These are phyloP conservation scores for Solanum lycopersicoides DNA, from an alignment of 257 asterid genomes.

Conservation along the genomic window DNA sequence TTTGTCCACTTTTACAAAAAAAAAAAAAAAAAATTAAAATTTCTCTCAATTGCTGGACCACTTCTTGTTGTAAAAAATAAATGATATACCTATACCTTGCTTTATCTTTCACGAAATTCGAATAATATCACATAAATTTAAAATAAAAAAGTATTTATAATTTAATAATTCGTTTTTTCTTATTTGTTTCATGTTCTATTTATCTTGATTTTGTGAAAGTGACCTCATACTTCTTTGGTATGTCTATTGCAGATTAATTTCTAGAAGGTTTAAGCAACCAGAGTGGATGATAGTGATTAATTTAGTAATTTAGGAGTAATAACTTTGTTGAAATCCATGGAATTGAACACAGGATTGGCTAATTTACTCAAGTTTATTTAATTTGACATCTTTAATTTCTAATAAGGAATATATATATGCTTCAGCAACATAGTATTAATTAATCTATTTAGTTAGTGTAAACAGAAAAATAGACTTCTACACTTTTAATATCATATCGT, in stretches of 20 bases:
- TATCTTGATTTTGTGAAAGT: neutral
- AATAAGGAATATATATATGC: neutral
- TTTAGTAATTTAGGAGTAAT: neutral
- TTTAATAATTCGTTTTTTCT: too few relatives aligned
- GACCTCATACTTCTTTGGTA: neutral
- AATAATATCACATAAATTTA: neutral
- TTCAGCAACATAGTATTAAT: neutral
- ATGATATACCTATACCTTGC: neutral
- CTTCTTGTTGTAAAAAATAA: neutral
- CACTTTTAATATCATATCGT: neutral
- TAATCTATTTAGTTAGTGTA: neutral
- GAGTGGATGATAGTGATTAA: neutral
- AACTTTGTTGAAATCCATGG: neutral
- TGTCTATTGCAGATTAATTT: neutral
- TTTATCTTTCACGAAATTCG: neutral
- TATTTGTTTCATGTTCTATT: neutral
- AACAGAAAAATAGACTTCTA: neutral
- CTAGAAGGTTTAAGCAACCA: neutral
- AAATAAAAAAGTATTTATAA: accelerated
- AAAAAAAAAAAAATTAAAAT: neutral
- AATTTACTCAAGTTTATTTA: neutral
- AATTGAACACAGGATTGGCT: neutral
- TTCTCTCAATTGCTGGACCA: neutral
- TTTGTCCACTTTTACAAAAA: neutral
- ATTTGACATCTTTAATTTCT: neutral